A percentile compares a stretch with the other conserved stretches of the same genome.
Evolutionary conservation across 495 filamentous ascomycete species (phyloP).

Genomic region (Astrocystis sublimbata): DNA sequence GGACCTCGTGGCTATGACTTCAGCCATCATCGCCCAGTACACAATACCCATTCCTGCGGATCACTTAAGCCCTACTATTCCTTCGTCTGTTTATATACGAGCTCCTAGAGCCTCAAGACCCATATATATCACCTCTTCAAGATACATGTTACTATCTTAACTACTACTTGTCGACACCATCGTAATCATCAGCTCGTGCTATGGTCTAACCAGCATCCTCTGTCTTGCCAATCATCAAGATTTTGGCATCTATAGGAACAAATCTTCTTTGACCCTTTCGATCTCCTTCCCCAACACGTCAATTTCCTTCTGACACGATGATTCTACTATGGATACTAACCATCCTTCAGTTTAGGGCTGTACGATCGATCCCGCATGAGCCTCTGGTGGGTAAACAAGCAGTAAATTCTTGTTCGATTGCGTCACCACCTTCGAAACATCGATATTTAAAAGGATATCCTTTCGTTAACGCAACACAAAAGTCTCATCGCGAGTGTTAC

Average conservation of each 20-base stretch:
- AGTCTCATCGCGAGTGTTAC: constrained; percentile 22
- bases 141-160: constrained; percentile 12
- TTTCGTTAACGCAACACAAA: background rate
- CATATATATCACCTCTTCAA: constrained; percentile 14
- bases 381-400: background rate
- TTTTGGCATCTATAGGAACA: constrained; percentile 8
- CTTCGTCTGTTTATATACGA: constrained; percentile 22
- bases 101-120: background rate
- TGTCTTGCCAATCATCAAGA: background rate
- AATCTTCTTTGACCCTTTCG: background rate
- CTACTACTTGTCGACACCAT: background rate
- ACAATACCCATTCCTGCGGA: constrained; percentile 30
- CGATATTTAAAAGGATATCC: constrained; percentile 15
- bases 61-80: constrained; percentile 16
- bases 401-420: background rate
- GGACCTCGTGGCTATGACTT: constrained; percentile 21
- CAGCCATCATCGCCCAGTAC: constrained; percentile 23
- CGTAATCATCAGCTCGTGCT: background rate
- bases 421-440: background rate
- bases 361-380: constrained; percentile 19
- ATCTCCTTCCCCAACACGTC: background rate
- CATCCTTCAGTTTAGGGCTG: constrained; percentile 24
- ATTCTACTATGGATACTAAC: constrained; percentile 28
- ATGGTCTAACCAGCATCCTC: background rate
- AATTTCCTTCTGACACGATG: constrained; percentile 20